phyloP scores from a whole-genome alignment of 1,284 basidiomycete species.

The Rhodotorula sp. region DNA sequence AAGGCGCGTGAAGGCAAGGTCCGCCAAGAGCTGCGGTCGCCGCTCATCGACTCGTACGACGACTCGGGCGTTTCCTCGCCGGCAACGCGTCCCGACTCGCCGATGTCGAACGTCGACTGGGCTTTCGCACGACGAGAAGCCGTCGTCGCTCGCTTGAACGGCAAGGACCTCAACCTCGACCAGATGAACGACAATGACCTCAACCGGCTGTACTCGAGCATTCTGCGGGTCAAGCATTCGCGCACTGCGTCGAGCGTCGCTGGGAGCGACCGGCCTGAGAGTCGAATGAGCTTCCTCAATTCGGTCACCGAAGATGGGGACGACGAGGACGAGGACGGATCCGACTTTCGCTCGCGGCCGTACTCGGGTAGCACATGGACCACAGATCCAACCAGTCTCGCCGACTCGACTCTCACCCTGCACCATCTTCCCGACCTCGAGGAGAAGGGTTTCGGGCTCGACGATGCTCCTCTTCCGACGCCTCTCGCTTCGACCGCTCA shows the following conservation, averaged over 20 bases:
- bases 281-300: conserved; percentile 59
- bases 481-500: conserved; percentile 23
- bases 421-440: conserved; percentile 46
- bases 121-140: conserved; percentile 88
- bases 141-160: conserved; percentile 70
- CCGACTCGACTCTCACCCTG: conserved; percentile 58
- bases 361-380: conserved; percentile 65
- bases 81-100: conserved; percentile 66
- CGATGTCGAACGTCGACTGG: conserved; percentile 76
- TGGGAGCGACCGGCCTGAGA: conserved; percentile 65
- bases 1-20: conserved; percentile 74
- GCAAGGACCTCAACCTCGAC: conserved; percentile 80
- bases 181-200: conserved; percentile 88
- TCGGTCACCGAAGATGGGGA: conserved; percentile 45
- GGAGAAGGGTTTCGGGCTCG: conserved; percentile 19
- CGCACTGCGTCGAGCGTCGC: conserved; percentile 38
- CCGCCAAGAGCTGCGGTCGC: conserved; percentile 59
- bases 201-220: conserved; percentile 80
- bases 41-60: conserved; percentile 42
- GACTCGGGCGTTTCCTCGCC: conserved; percentile 51
- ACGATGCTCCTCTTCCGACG: conserved; percentile 14
- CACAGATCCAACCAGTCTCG: conserved; percentile 78
- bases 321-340: conserved; percentile 31
- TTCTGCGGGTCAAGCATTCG: conserved; percentile 80
- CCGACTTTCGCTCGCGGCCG: conserved; percentile 53